These are phyloP conservation scores for Neurospora tetraspora DNA, from an alignment of 495 filamentous ascomycete species.

Conservation along the genomic window DNA sequence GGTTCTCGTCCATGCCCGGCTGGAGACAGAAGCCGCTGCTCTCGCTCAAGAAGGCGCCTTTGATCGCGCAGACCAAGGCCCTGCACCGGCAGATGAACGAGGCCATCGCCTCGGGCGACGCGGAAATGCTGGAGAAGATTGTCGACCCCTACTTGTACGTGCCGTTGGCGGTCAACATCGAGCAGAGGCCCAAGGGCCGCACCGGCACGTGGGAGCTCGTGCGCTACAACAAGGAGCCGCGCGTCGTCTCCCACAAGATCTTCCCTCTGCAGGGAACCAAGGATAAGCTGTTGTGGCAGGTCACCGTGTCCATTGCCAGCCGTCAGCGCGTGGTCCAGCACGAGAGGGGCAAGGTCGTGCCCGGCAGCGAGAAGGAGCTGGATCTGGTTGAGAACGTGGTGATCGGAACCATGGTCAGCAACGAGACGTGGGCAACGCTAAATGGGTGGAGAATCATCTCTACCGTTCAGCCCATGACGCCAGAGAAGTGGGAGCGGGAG, in stretches of 20 bases:
- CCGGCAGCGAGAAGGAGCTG: constrained; percentile 45
- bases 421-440: constrained; percentile 35
- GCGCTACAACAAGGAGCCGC: constrained; percentile 46
- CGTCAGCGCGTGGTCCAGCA: constrained; percentile 49
- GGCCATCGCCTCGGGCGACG: constrained; percentile 59
- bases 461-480: constrained; percentile 49
- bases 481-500: constrained; percentile 32
- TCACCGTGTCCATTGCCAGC: constrained; percentile 59
- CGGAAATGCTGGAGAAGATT: constrained; percentile 42
- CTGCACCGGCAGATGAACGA: constrained; percentile 62
- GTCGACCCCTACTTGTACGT: constrained; percentile 51
- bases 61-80: constrained; percentile 41
- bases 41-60: constrained; percentile 29
- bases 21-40: constrained; percentile 18
- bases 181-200: constrained; percentile 35
- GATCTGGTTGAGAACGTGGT: constrained; percentile 72
- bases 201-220: constrained; percentile 58
- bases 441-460: constrained; percentile 72
- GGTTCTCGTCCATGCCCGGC: constrained; percentile 19
- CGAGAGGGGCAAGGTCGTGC: constrained; percentile 23
- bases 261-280: constrained; percentile 33
- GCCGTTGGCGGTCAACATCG: constrained; percentile 47
- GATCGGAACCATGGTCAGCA: constrained; percentile 49
- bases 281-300: constrained; percentile 49
- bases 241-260: constrained; percentile 51